Base-by-base conservation (phyloP, 2,329 filamentous ascomycete species). In the Penicillium sp. region DNA sequence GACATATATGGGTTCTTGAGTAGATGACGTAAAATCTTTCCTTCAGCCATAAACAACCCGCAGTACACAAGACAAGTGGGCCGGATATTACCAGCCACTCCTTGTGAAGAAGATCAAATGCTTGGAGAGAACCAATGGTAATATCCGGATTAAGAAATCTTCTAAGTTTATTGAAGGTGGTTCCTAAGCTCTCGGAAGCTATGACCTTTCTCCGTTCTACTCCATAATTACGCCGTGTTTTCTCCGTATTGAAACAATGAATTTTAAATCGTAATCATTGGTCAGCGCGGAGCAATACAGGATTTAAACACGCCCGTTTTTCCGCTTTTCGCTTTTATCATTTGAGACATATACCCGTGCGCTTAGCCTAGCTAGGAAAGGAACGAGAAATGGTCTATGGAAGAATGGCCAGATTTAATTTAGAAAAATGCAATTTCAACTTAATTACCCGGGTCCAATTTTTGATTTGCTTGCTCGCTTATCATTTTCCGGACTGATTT, bases 401-500 rank as follows among this genome's bases (percentile, higher is more conserved):
- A 10, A 39, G n/a, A 19, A 48, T 35, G 29, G 24, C 29, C 16
- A 33, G 27, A n/a, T 48, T 22, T 33, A 33, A 33, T 33, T 21
- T 39, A 5, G 13, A 29, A 19, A 19, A 24, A 24, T 51, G 22
- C 6, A 47, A 33, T 47, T 39, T n/a, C 14, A 33, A 2, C 6
- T 16, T 16, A 51, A 51, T 41, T 44, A 41, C 5, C 22, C 35
- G 26, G 22, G 16, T 21, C n/a, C 3, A 26, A 21, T 26, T 41
- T 45, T 48, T 48, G n/a, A 62, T 62, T 62, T 48, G 60, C 39
- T 48, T 19, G 21, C 52, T 61, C 53, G 58, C 56, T 61, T 62
- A 61, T 61, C 56, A 51, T 51, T 44, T 51, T n/a, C 24, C 47
- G 43, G 48, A 37, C 24, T 52, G 46, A 51, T 52, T 44, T 37